Percentiles rank a stretch among this genome's conserved stretches.
Conservation (phyloP, 2,329 filamentous ascomycete genomes). For the Colletotrichum navitas region DNA sequence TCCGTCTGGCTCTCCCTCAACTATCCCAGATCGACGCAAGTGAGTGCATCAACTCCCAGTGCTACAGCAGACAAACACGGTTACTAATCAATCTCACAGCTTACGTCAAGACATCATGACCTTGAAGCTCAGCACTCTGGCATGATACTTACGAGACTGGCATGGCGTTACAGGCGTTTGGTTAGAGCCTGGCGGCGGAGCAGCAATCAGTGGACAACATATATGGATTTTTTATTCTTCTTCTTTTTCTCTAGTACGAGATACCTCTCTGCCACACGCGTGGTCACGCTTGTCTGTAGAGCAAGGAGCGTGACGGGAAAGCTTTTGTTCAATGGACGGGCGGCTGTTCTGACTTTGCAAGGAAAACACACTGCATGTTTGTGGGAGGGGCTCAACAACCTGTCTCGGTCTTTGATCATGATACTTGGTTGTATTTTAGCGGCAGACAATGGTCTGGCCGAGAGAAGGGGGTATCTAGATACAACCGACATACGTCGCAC, state of each 20-base stretch:
- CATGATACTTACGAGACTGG: constrained; percentile 34
- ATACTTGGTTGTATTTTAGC: constrained; percentile 36
- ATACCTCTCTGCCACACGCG: constrained; percentile 23
- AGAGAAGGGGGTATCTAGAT: constrained; percentile 34
- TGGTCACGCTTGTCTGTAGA: not conserved
- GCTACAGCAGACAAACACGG: not conserved
- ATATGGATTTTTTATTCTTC: constrained; percentile 12
- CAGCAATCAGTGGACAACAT: constrained; percentile 15
- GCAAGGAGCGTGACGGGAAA: constrained; percentile 5
- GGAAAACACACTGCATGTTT: constrained; percentile 12
- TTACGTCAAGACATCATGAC: constrained; percentile 42
- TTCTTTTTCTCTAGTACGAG: constrained; percentile 14
- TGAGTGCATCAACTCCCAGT: constrained; percentile 66
- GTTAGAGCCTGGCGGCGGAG: constrained; percentile 16
- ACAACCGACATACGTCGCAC: constrained; percentile 31
- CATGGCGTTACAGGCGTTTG: constrained; percentile 40
- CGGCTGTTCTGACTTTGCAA: constrained; percentile 19
- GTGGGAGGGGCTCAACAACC: not conserved
- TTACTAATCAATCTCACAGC: constrained; percentile 33
- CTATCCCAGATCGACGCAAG: constrained; percentile 96
- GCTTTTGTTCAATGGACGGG: constrained; percentile 22
- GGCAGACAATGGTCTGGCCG: constrained; percentile 39
- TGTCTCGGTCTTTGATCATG: constrained; percentile 36
- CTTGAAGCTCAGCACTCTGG: constrained; percentile 5
- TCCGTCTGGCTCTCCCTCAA: constrained; percentile 87